Evolutionary conservation across 2,329 filamentous ascomycete genomes (phyloP).

Genomic region (Daldinia sp.): DNA sequence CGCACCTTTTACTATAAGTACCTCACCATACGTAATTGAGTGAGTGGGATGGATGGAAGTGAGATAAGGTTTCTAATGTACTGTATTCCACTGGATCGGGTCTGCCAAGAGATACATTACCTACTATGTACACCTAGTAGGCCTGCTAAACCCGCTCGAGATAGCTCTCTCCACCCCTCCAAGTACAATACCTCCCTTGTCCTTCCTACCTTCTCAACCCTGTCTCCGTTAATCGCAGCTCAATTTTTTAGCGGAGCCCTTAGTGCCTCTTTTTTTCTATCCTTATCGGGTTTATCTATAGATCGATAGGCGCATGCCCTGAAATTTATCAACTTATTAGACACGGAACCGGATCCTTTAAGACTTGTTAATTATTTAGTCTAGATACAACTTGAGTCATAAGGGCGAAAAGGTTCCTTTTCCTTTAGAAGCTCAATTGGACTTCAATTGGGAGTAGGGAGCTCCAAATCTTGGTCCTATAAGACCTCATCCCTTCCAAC

Average conservation of each 20-base stretch:
- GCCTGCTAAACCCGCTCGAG: too few species aligned
- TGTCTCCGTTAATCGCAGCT: slow-evolving; percentile 35
- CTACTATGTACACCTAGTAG: too few species aligned
- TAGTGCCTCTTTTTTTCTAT: slow-evolving; percentile 27
- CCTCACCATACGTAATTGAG: slow-evolving; percentile 3
- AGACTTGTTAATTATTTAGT: slow-evolving; percentile 22
- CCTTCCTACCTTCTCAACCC: slow-evolving; percentile 3
- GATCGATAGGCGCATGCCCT: slow-evolving; percentile 27
- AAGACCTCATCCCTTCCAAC: slow-evolving; percentile 37
- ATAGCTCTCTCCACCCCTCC: not conserved
- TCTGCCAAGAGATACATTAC: slow-evolving; percentile 31
- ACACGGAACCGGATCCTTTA: slow-evolving; percentile 19
- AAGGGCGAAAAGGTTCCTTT: slow-evolving; percentile 22
- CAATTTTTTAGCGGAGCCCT: slow-evolving; percentile 30
- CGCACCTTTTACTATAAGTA: slow-evolving; percentile 10
- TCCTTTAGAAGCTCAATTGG: slow-evolving; percentile 42
- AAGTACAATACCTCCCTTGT: not conserved
- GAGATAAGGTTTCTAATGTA: slow-evolving; percentile 15
- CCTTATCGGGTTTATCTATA: slow-evolving; percentile 37
- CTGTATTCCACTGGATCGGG: slow-evolving; percentile 13
- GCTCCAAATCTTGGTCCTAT: slow-evolving; percentile 40
- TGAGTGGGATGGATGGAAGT: too few species aligned
- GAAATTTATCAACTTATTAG: slow-evolving; percentile 32
- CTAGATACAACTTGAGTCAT: slow-evolving; percentile 15
- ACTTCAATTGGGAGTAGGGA: slow-evolving; percentile 45